Evolutionary conservation across 495 filamentous ascomycete species (phyloP).

Genomic region (Aspergillus carlsbadensis): DNA sequence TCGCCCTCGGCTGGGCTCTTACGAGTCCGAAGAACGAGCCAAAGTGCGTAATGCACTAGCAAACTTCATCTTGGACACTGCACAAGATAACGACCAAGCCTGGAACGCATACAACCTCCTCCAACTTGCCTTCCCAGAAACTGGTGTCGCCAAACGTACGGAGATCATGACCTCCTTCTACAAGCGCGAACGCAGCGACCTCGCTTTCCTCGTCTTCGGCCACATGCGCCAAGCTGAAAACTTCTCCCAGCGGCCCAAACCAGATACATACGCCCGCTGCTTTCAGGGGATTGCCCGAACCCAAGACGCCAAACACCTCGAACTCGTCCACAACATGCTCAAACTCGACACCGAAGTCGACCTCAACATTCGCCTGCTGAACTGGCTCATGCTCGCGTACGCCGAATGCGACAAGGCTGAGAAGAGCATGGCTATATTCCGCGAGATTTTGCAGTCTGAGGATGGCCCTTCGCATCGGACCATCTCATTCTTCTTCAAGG

Average conservation of each 20-base stretch:
- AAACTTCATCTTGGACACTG: conserved; percentile 60
- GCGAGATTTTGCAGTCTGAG: conserved; percentile 67
- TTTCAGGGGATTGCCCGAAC: conserved; percentile 71
- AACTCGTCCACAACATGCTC: conserved; percentile 82
- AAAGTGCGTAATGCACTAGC: conserved; percentile 62
- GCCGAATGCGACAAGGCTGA: conserved; percentile 60
- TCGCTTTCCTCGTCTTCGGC: conserved; percentile 81
- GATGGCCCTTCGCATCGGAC: conserved; percentile 83
- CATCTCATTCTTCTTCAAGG: conserved; percentile 73
- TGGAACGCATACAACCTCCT: conserved; percentile 86
- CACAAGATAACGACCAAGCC: conserved; percentile 56
- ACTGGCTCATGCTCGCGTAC: conserved; percentile 85
- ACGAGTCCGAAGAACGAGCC: conserved; percentile 61
- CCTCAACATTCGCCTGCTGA: conserved; percentile 70
- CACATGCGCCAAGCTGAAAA: conserved; percentile 76
- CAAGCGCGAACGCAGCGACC: conserved; percentile 67
- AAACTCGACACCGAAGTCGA: conserved; percentile 83
- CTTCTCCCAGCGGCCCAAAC: conserved; percentile 56
- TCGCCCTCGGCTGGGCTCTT: conserved; percentile 59
- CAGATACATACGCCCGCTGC: conserved; percentile 72
- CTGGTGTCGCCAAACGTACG: conserved; percentile 56
- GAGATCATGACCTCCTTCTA: conserved; percentile 84
- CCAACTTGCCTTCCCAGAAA: conserved; percentile 76
- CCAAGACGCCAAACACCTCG: conserved; percentile 62
- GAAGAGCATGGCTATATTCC: conserved; percentile 75